A percentile compares a stretch with the other conserved stretches of the same genome.
phyloP scores from a whole-genome alignment of 1,139 yeast species.

The Zygoascus sp. region DNA sequence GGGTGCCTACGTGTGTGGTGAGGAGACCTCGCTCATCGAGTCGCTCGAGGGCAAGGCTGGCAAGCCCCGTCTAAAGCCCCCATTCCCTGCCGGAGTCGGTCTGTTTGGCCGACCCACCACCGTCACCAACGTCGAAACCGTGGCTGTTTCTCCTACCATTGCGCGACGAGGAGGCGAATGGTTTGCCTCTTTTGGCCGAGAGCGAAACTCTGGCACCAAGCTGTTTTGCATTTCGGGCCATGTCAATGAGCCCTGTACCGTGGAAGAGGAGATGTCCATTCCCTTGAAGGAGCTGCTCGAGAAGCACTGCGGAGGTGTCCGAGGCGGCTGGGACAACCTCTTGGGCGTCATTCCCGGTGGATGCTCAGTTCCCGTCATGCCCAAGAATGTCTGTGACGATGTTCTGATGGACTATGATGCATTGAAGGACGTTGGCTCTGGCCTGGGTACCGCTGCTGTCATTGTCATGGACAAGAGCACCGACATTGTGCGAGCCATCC shows the following conservation, averaged over 20 bases:
- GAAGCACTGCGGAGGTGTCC: slow-evolving; percentile 84
- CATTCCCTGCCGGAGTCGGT: slow-evolving; percentile 92
- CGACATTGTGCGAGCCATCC: slow-evolving; percentile 78
- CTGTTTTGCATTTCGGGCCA: slow-evolving; percentile 83
- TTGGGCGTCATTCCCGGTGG: slow-evolving; percentile 88
- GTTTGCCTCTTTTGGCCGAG: slow-evolving; percentile 80
- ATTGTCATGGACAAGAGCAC: slow-evolving; percentile 85
- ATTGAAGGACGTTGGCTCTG: slow-evolving; percentile 75
- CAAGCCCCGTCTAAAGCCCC: slow-evolving; percentile 88
- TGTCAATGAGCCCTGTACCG: slow-evolving; percentile 87
- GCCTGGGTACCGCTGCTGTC: slow-evolving; percentile 88
- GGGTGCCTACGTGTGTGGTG: slow-evolving; percentile 92
- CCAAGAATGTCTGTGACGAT: slow-evolving; percentile 59
- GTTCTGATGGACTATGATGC: slow-evolving; percentile 85
- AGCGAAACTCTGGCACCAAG: slow-evolving; percentile 77
- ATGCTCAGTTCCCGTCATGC: slow-evolving; percentile 76
- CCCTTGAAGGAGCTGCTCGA: slow-evolving; percentile 76
- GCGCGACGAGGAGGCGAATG: slow-evolving; percentile 84
- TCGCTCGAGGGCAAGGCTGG: slow-evolving; percentile 89
- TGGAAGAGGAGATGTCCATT: slow-evolving; percentile 89
- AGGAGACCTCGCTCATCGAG: slow-evolving; percentile 84
- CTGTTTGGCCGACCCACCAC: slow-evolving; percentile 86
- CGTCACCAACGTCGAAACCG: slow-evolving; percentile 85
- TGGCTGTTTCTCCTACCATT: slow-evolving; percentile 83
- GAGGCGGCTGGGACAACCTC: slow-evolving; percentile 88